Conservation (phyloP, 2,329 filamentous ascomycete species). For the Balansia obtecta region DNA sequence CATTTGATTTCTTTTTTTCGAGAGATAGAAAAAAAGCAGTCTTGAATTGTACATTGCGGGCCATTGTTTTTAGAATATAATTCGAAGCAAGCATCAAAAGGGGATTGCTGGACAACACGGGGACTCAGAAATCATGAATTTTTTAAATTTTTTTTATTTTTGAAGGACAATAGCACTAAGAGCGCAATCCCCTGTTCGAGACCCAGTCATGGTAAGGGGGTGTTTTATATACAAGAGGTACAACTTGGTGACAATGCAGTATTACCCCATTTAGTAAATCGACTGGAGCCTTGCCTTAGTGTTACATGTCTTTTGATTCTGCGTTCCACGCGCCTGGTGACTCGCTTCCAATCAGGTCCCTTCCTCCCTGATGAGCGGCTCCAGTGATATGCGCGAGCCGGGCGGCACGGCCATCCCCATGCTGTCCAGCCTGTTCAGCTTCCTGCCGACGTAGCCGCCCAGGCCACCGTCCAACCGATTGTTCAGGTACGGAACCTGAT, state of each 20-base stretch:
- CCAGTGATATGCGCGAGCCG: slow-evolving; percentile 21
- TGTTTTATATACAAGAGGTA: neutral
- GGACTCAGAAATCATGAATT: neutral
- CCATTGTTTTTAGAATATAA: neutral
- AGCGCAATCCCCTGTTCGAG: neutral
- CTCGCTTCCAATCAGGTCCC: slow-evolving; percentile 6
- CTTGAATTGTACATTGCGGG: neutral
- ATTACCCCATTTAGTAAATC: neutral
- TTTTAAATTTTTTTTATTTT: neutral
- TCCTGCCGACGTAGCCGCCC: slow-evolving; percentile 28
- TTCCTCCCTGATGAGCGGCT: slow-evolving; percentile 25
- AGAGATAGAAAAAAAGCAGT: neutral
- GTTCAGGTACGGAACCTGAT: slow-evolving; percentile 38
- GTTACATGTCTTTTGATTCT: too few species aligned
- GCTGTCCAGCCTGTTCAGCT: slow-evolving; percentile 28
- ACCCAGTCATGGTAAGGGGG: neutral
- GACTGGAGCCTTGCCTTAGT: too few species aligned
- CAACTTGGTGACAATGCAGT: neutral
- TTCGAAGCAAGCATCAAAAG: neutral
- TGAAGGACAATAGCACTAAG: neutral
- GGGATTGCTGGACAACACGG: neutral
- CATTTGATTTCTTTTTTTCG: neutral
- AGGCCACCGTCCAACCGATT: slow-evolving; percentile 33
- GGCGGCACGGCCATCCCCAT: slow-evolving; percentile 29
- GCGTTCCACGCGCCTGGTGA: neutral